Percentiles rank a stretch among this genome's conserved stretches.
Evolutionary conservation across 2,329 filamentous ascomycete species (phyloP).

Genomic region (Paracoccidioides brasiliensis): DNA sequence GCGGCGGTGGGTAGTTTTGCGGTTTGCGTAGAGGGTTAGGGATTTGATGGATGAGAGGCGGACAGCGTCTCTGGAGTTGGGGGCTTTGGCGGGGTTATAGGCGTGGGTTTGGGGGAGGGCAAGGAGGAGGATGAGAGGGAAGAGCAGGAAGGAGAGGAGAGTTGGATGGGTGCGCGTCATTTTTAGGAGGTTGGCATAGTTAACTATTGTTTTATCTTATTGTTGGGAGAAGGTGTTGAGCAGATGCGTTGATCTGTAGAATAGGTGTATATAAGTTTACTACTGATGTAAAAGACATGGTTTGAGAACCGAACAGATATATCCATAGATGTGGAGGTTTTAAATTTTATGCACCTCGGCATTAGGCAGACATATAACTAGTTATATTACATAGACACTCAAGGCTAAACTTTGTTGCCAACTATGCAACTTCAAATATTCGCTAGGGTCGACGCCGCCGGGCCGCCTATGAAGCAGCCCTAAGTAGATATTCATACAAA

Average conservation of each 20-base stretch:
- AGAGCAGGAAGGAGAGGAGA: conserved; percentile 10
- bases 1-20: conserved; percentile 62
- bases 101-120: conserved; percentile 10
- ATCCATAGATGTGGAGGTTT: too few relatives aligned
- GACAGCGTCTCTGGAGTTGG: conserved; percentile 35
- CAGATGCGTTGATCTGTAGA: neutral
- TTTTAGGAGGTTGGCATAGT: neutral
- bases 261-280: neutral
- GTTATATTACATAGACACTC: neutral
- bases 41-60: conserved; percentile 56
- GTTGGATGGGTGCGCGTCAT: neutral
- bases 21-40: conserved; percentile 59
- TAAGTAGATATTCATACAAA: too few relatives aligned
- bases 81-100: conserved; percentile 15
- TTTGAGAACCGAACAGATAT: too few relatives aligned
- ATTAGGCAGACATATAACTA: neutral
- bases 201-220: neutral
- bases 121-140: conserved; percentile 10
- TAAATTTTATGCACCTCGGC: neutral
- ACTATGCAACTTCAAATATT: too few relatives aligned
- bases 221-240: neutral
- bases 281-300: neutral
- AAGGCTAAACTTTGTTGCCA: too few relatives aligned
- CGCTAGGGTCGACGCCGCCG: too few relatives aligned
- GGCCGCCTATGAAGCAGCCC: too few relatives aligned